Percentiles rank a stretch among this genome's conserved stretches.
phyloP scores from a whole-genome alignment of 345 rosid genomes.

The Fremontodendron californicum region DNA sequence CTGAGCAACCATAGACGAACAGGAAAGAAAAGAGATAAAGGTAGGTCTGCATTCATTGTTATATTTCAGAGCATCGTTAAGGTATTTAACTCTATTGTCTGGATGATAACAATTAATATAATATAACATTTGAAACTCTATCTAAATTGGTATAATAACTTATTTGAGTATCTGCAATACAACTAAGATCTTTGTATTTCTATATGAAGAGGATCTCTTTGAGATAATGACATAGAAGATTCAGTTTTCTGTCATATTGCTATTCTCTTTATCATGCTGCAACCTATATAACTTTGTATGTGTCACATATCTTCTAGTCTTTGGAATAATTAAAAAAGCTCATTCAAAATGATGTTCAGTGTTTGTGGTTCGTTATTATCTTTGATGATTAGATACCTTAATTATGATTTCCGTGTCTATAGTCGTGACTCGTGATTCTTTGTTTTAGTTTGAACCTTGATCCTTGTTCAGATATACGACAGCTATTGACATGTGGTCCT shows the following conservation, averaged over 20 bases:
- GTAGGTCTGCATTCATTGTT: background rate
- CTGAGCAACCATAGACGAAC: too few species aligned
- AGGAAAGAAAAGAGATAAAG: background rate
- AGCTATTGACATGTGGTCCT: conserved; percentile 99
- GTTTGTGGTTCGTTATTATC: background rate
- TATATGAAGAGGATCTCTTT: background rate
- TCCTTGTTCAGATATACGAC: conserved; percentile 77
- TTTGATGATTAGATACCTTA: background rate
- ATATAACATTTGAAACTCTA: background rate
- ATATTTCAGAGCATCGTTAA: background rate
- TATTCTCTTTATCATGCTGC: background rate
- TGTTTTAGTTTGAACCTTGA: conserved; percentile 38
- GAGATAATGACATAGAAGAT: background rate
- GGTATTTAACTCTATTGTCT: background rate
- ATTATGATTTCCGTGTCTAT: background rate
- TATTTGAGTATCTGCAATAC: background rate
- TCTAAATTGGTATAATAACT: background rate
- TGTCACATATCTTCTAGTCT: background rate
- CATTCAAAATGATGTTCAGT: background rate
- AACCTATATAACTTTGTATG: background rate
- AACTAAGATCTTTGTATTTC: background rate
- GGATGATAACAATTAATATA: background rate
- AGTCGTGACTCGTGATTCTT: background rate
- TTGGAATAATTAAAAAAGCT: background rate
- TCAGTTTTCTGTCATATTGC: background rate